phyloP scores from a whole-genome alignment of 495 filamentous ascomycete genomes.

The Cladorrhinum samala region DNA sequence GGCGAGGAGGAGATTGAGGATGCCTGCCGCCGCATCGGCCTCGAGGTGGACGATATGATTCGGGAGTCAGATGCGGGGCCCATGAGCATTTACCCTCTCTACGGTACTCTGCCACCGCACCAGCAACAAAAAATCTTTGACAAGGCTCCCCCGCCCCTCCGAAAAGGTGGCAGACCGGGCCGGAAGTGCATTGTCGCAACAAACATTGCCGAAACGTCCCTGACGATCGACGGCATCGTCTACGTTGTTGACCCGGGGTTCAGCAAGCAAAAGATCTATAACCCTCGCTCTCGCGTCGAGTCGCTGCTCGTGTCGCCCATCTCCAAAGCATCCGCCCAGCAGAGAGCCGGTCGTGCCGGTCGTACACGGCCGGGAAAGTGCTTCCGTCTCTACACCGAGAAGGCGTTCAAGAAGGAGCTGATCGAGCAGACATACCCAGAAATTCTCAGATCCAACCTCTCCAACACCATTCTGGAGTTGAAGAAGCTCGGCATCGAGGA shows the following conservation, averaged over 20 bases:
- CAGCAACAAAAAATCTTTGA: conserved; percentile 97
- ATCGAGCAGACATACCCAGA: conserved; percentile 97
- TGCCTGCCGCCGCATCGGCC: conserved; percentile 78
- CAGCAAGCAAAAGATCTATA: conserved; percentile 99
- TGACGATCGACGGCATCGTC: conserved; percentile 98
- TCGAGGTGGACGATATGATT: conserved; percentile 87
- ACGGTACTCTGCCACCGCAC: conserved; percentile 83
- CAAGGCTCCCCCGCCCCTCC: conserved; percentile 66
- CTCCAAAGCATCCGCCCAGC: conserved; percentile 96
- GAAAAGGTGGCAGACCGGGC: conserved; percentile 72
- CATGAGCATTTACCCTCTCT: conserved; percentile 84
- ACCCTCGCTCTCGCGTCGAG: conserved; percentile 92
- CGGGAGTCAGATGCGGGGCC: conserved; percentile 87
- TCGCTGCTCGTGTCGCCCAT: conserved; percentile 94
- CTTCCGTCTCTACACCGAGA: conserved; percentile 94
- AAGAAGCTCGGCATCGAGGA: conserved; percentile 97
- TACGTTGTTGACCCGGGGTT: conserved; percentile 99
- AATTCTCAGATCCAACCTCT: conserved; percentile 87
- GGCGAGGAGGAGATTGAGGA: conserved; percentile 99
- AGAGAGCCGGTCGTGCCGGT: conserved; percentile 96
- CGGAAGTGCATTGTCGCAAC: conserved; percentile 95
- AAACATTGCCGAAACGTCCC: conserved; percentile 95
- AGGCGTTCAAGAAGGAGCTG: conserved; percentile 94
- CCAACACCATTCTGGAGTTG: conserved; percentile 89
- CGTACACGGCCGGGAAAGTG: conserved; percentile 97